phyloP scores from a whole-genome alignment of 2,329 filamentous ascomycete genomes.

The Pleomassaria siparia region DNA sequence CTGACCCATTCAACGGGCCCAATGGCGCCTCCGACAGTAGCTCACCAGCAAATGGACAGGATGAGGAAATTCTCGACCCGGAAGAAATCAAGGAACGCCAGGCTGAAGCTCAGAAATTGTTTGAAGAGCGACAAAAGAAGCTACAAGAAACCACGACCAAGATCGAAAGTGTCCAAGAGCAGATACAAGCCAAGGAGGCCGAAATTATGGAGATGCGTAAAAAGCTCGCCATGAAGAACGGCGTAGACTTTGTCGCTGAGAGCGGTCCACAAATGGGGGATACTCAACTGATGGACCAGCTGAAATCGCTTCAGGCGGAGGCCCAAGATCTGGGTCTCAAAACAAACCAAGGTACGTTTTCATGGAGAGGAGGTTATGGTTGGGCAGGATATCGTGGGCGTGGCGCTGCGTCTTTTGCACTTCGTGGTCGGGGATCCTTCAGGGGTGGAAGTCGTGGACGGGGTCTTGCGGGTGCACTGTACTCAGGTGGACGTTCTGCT shows the following conservation, averaged over 20 bases:
- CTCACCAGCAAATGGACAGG: constrained; percentile 15
- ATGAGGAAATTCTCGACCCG: constrained; percentile 63
- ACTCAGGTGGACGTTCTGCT: constrained; percentile 42
- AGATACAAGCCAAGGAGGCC: constrained; percentile 64
- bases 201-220: constrained; percentile 65
- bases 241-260: constrained; percentile 15
- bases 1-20: constrained; percentile 5
- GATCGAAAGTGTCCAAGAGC: constrained; percentile 65
- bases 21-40: constrained; percentile 12
- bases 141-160: constrained; percentile 64
- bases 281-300: constrained; percentile 67
- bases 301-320: constrained; percentile 73
- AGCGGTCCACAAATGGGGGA: constrained; percentile 49
- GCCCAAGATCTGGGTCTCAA: constrained; percentile 70
- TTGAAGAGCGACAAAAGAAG: constrained; percentile 66
- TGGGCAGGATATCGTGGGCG: constrained; percentile 42
- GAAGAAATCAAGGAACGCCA: constrained; percentile 70
- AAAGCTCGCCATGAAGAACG: constrained; percentile 58
- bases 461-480: constrained; percentile 34
- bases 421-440: constrained; percentile 48
- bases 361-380: constrained; percentile 28
- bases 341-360: constrained; percentile 48
- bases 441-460: constrained; percentile 49
- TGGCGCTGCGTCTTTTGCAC: constrained; percentile 34
- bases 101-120: constrained; percentile 68